These are phyloP conservation scores for Plasmodium gallinaceum DNA, from an alignment of 169 alveolate species.

Conservation along the genomic window DNA sequence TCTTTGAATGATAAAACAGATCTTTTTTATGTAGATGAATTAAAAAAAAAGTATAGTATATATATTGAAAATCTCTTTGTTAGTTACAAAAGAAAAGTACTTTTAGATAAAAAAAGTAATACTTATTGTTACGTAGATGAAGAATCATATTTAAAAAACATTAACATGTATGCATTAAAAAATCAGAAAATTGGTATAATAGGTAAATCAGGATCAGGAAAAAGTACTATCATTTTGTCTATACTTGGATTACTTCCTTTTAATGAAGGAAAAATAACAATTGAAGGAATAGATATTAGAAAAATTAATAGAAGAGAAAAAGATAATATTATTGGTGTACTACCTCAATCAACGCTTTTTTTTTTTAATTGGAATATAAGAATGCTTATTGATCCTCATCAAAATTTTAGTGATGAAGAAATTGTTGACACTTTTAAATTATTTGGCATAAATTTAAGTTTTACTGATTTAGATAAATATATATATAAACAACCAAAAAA, in stretches of 20 bases:
- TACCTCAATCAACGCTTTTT: constrained; percentile 80
- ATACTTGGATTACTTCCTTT: constrained; percentile 76
- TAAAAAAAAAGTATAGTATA: constrained; percentile 53
- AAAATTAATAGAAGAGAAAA: constrained; percentile 49
- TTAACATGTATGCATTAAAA: constrained; percentile 79
- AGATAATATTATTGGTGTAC: constrained; percentile 75
- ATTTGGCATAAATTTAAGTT: constrained; percentile 43
- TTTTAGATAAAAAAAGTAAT: constrained; percentile 26
- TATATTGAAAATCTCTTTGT: constrained; percentile 51
- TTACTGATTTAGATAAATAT: constrained; percentile 43
- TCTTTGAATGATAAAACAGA: background rate
- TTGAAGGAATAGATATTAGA: constrained; percentile 72
- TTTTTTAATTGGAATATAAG: constrained; percentile 79
- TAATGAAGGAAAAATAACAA: constrained; percentile 76
- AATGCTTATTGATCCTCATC: constrained; percentile 78
- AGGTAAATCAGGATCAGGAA: constrained; percentile 83
- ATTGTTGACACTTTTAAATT: constrained; percentile 62
- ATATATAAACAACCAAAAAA: constrained; percentile 26
- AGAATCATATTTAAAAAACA: constrained; percentile 74
- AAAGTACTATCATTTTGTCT: constrained; percentile 79
- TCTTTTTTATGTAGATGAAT: constrained; percentile 1
- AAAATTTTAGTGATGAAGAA: constrained; percentile 76
- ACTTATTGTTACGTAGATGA: constrained; percentile 43
- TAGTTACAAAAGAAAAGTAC: constrained; percentile 53
- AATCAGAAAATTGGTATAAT: constrained; percentile 82